Percentiles rank a stretch among this genome's conserved stretches.
Evolutionary conservation across 2,329 filamentous ascomycete species (phyloP).

Genomic region (Rhynchosporium agropyri): DNA sequence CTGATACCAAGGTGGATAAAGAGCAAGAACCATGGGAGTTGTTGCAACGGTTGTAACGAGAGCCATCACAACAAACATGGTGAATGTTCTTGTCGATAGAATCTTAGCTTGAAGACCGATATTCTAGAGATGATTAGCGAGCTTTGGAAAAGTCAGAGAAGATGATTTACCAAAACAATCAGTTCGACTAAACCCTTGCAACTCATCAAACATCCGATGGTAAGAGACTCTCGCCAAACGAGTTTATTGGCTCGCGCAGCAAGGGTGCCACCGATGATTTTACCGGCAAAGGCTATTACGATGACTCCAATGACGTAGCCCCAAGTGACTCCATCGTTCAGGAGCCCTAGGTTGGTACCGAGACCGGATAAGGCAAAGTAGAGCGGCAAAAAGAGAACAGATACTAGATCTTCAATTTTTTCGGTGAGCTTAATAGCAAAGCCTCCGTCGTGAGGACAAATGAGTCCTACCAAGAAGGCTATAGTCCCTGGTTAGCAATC

Average conservation of each 20-base stretch:
- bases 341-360: constrained; percentile 81
- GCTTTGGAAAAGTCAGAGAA: not conserved
- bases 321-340: constrained; percentile 83
- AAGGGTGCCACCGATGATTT: constrained; percentile 79
- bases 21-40: constrained; percentile 70
- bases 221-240: constrained; percentile 86
- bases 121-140: constrained; percentile 51
- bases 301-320: constrained; percentile 86
- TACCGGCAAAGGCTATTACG: constrained; percentile 78
- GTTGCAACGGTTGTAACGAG: constrained; percentile 83
- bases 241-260: constrained; percentile 77
- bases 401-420: constrained; percentile 91
- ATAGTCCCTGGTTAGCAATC: constrained; percentile 9
- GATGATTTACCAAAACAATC: constrained; percentile 78
- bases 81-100: constrained; percentile 79
- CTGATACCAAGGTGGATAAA: constrained; percentile 80
- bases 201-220: constrained; percentile 91
- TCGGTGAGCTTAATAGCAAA: constrained; percentile 91
- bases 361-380: constrained; percentile 94
- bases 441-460: constrained; percentile 86
- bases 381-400: constrained; percentile 80
- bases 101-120: constrained; percentile 85
- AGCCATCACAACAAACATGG: constrained; percentile 94
- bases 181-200: constrained; percentile 95
- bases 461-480: constrained; percentile 84